Evolutionary conservation across 805 yeast species (phyloP), one percentile per base, ranked within the genome.

Genomic region (Alloascoidea hylecoeti): DNA sequence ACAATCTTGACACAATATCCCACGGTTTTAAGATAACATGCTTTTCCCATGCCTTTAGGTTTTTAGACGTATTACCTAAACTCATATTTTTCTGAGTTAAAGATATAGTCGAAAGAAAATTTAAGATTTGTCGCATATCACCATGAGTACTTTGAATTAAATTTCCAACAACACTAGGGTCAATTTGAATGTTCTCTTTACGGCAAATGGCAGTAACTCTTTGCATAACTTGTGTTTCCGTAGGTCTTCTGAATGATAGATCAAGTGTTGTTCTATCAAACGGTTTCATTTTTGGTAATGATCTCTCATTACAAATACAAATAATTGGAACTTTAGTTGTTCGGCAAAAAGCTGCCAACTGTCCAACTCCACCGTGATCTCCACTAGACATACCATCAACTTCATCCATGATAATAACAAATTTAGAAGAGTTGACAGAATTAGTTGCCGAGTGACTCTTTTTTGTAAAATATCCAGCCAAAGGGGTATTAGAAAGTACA

Each of bases 311-410:
- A 62, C 97, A 89, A 44, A 92, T 88, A 39, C 89, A 66, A 42
- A 92, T 86, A 62, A 92, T 70, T 13, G 99, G 98, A 48, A 89
- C 83, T 34, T 75, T 69, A 0, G 97, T 86, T 37, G 75, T 78
- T 34, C 79, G 69, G 53, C 96, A 88, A 48, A 84, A 79, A 33
- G 79, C 76, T 0, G 96, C 85, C 57, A 92, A 67, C 42, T 86
- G 94, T 16, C 96, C 96, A 17, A 92, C 95, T 44, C 99, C 99
- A 43, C 99, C 99, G 49, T 92, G 78, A 58, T 92, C 99, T 45
- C 99, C 99, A 52, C 94, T 86, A 33, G 95, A 84, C 97, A 92
- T 92, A 48, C 99, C 99, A 56, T 92, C 99, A 18, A 92, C 97
- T 61, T 92, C 99, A 60, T 92, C 99, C 97, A 92, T 86, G 44